A percentile compares a stretch with the other conserved stretches of the same genome.
Evolutionary conservation across 1,139 yeast species (phyloP).

Genomic region (Hansenula sp.): DNA sequence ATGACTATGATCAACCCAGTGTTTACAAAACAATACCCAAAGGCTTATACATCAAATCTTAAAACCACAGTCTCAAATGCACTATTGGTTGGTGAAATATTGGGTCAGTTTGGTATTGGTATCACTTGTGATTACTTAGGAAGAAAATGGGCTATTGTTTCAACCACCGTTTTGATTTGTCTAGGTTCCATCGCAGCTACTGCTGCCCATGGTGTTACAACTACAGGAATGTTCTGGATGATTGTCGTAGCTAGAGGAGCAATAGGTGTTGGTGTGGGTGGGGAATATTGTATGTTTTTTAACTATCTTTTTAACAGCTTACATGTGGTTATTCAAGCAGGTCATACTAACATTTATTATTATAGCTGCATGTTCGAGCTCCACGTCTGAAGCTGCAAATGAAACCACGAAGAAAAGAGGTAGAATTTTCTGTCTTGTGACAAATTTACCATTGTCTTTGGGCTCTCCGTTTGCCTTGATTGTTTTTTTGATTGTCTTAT

Average conservation of each 20-base stretch:
- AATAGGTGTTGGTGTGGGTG: conserved; percentile 75
- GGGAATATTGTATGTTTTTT: too few relatives aligned
- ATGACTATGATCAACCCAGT: conserved; percentile 58
- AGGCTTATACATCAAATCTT: conserved; percentile 36
- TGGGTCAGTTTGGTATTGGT: conserved; percentile 56
- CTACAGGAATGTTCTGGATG: conserved; percentile 71
- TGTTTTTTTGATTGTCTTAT: conserved; percentile 63
- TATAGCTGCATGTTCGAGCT: conserved; percentile 63
- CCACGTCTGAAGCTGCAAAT: conserved; percentile 74
- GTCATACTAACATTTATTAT: too few relatives aligned
- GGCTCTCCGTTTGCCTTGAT: conserved; percentile 78
- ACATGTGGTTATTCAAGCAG: too few relatives aligned
- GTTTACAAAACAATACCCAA: conserved; percentile 42
- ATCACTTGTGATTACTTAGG: conserved; percentile 54
- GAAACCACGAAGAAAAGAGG: conserved; percentile 65
- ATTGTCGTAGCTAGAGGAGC: conserved; percentile 62
- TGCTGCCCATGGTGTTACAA: conserved; percentile 51
- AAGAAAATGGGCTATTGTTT: conserved; percentile 53
- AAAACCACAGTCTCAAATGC: conserved; percentile 59
- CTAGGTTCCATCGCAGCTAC: conserved; percentile 54
- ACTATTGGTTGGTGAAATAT: conserved; percentile 52
- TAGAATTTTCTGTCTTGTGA: conserved; percentile 57
- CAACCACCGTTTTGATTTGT: conserved; percentile 51
- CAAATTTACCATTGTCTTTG: conserved; percentile 67
- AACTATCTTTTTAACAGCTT: too few relatives aligned